Evolutionary conservation across 2,329 filamentous ascomycete species (phyloP).

Genomic region (Botryotinia narcissicola): DNA sequence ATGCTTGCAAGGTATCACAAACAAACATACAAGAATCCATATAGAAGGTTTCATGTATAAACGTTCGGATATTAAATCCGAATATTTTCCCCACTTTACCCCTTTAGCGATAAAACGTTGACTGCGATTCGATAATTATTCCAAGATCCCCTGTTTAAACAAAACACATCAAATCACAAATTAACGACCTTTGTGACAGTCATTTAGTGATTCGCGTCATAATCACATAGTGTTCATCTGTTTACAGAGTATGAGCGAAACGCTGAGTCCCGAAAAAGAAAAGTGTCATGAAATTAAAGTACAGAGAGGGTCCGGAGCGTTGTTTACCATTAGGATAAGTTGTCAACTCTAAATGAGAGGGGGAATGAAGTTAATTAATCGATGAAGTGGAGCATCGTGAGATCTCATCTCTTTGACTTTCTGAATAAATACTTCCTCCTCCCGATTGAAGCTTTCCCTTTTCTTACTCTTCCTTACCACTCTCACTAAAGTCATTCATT

Average conservation of each 20-base stretch:
- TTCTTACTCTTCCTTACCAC: conserved; percentile 4
- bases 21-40: neutral
- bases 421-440: conserved; percentile 14
- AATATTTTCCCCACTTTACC: neutral
- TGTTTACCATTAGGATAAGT: neutral
- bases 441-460: neutral
- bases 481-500: conserved; percentile 11
- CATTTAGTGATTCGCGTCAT: neutral
- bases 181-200: neutral
- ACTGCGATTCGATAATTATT: neutral
- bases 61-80: neutral
- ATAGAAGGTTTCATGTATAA: conserved; percentile 13
- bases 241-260: conserved; percentile 4
- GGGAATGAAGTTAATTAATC: neutral
- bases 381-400: conserved; percentile 8
- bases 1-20: neutral
- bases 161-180: conserved; percentile 13
- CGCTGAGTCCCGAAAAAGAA: conserved; percentile 6
- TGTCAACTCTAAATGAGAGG: neutral
- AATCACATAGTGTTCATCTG: neutral
- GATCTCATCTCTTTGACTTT: neutral
- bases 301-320: neutral
- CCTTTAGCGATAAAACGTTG: neutral
- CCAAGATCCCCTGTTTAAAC: neutral
- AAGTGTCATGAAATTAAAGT: conserved; percentile 9